Evolutionary conservation across 257 asterid species (phyloP).

Genomic region (Datura wrightii): DNA sequence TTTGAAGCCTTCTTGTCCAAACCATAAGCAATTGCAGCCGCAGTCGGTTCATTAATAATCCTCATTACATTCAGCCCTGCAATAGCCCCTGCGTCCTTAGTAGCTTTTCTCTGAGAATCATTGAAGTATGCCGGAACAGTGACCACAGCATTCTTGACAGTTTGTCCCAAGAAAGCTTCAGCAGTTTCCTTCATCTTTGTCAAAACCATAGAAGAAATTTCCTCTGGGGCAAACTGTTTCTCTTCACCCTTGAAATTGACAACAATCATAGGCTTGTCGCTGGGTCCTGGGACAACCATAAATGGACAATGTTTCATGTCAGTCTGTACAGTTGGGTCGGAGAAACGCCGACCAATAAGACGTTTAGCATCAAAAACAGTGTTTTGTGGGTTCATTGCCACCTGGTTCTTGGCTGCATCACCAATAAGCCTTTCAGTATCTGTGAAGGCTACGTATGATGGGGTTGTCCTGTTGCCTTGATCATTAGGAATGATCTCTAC

Average conservation of each 20-base stretch:
- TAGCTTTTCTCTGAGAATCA: constrained; percentile 20
- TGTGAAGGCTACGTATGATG: background rate
- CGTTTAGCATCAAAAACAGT: background rate
- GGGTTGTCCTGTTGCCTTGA: constrained; percentile 9
- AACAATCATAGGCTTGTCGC: constrained; percentile 12
- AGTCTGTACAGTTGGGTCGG: background rate
- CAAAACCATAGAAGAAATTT: constrained; percentile 13
- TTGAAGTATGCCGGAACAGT: constrained; percentile 4
- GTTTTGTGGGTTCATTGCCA: background rate
- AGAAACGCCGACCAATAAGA: background rate
- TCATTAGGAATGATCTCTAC: background rate
- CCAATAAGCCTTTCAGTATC: background rate
- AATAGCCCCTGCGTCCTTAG: constrained; percentile 18
- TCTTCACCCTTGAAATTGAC: background rate
- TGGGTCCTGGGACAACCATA: background rate
- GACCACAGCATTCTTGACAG: background rate
- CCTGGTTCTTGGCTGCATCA: background rate
- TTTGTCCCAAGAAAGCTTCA: constrained; percentile 17
- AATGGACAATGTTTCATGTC: constrained; percentile 1
- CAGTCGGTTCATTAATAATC: constrained; percentile 22
- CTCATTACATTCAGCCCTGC: constrained; percentile 10
- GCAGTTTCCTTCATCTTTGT: background rate
- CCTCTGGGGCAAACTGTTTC: background rate
- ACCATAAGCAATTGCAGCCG: constrained; percentile 37
- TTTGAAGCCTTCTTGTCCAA: constrained; percentile 9